These are phyloP conservation scores for Pichia kudriavzevii DNA, from an alignment of 1,139 yeast species.

Conservation along the genomic window DNA sequence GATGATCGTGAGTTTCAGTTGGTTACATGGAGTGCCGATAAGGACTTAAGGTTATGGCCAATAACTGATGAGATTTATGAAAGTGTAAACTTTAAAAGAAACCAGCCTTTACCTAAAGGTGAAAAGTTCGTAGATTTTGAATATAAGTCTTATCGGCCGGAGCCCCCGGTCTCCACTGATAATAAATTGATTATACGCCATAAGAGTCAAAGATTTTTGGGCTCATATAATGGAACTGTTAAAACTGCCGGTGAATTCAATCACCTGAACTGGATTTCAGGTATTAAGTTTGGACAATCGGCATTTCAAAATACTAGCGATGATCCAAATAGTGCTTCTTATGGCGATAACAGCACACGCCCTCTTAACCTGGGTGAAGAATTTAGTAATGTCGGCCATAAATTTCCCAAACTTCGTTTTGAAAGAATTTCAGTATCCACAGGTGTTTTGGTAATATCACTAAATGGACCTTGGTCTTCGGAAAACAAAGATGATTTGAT, in stretches of 20 bases:
- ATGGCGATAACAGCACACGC: constrained; percentile 32
- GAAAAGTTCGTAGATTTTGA: constrained; percentile 36
- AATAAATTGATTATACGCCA: constrained; percentile 22
- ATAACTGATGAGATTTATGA: constrained; percentile 52
- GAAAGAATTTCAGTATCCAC: constrained; percentile 85
- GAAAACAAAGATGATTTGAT: constrained; percentile 46
- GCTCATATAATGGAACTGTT: constrained; percentile 6
- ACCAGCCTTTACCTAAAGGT: constrained; percentile 26
- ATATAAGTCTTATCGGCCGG: constrained; percentile 44
- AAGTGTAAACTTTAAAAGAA: constrained; percentile 45
- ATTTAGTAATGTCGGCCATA: constrained; percentile 81
- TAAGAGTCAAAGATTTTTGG: constrained; percentile 10
- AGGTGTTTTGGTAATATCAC: constrained; percentile 66
- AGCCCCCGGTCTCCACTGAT: constrained; percentile 30
- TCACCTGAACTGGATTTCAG: constrained; percentile 89
- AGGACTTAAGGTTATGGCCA: constrained; percentile 80
- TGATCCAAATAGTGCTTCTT: constrained; percentile 20
- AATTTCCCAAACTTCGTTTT: constrained; percentile 78
- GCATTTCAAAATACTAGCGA: constrained; percentile 24
- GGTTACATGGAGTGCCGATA: constrained; percentile 91
- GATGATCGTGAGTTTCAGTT: constrained; percentile 80
- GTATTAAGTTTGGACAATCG: constrained; percentile 66
- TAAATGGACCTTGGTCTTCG: constrained; percentile 67
- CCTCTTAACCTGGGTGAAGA: constrained; percentile 84
- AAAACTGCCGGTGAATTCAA: constrained; percentile 30